Evolutionary conservation across 106 monocot genomes (phyloP).

Genomic region (Cymbidium sinense): DNA sequence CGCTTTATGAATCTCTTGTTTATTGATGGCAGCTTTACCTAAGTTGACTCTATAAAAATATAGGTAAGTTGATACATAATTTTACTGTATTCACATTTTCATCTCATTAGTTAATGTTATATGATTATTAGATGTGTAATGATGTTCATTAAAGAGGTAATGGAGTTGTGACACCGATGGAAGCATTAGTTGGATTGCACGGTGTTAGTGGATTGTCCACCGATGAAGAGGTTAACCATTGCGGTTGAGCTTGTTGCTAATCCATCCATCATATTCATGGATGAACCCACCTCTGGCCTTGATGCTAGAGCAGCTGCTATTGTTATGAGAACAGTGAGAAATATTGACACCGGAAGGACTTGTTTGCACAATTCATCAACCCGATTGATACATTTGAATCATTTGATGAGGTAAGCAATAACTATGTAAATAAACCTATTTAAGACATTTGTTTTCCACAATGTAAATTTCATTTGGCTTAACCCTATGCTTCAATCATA

Average conservation of each 20-base stretch:
- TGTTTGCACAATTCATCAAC: conserved; percentile 37
- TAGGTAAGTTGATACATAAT: conserved; percentile 2
- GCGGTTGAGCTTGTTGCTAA: conserved; percentile 38
- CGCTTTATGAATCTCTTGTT: conserved; percentile 29
- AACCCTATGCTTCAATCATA: background rate
- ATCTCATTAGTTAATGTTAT: background rate
- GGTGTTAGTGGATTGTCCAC: conserved; percentile 24
- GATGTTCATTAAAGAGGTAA: conserved; percentile 29
- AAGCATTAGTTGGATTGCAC: conserved; percentile 28
- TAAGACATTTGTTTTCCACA: background rate
- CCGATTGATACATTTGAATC: conserved; percentile 36
- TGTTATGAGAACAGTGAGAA: conserved; percentile 34
- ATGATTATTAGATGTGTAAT: background rate
- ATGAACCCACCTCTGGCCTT: conserved; percentile 34
- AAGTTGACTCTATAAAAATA: background rate
- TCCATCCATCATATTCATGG: conserved; percentile 39
- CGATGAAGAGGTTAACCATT: conserved; percentile 29
- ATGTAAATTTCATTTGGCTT: background rate
- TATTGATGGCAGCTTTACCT: conserved; percentile 26
- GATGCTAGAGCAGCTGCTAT: conserved; percentile 33
- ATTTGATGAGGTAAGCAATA: conserved; percentile 23
- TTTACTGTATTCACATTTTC: background rate
- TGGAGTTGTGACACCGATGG: conserved; percentile 16
- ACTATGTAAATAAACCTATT: background rate
- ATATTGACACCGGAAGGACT: conserved; percentile 24